Evolutionary conservation across 805 yeast species (phyloP), one percentile per base, ranked within the genome.

Genomic region (Ogataea pini): DNA sequence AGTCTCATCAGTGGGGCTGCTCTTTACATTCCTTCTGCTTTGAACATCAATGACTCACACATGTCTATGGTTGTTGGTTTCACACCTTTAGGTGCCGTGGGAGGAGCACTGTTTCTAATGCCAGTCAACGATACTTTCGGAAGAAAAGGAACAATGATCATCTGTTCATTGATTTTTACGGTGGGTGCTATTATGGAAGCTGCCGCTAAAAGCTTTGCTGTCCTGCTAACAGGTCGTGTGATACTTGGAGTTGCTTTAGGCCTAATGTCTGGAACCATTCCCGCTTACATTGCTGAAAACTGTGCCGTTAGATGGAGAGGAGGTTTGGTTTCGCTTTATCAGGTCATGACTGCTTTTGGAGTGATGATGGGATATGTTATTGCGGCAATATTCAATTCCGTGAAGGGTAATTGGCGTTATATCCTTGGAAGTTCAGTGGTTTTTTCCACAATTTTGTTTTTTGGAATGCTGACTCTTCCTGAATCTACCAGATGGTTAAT

Each of bases 1-100:
- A 47, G 50, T n/a, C 44, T 50, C 10, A 50, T 50, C 17, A 47
- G 50, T 27, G 54, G 54, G 22, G 54, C 54, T 7, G 39, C 46
- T 16, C 38, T 50, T 5, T 50, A 50, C 22, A 19, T 50, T 7
- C 50, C 54, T 7, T 29, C 36, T 9, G 50, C 38, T 22, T 25
- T 50, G 14, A 32, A 44, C 25, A 27, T 50, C 2, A 28, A 37
- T 24, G 27, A 18, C 17, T 40, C 48, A 10, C 48, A 47, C 12
- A 37, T 44, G 49, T 50, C 54, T 4, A 50, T 50, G 44, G 51
- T 47, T 8, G 51, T 50, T 22, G 51, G 51, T 27, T 71, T 79
- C 42, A 80, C 81, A 82, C 86, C 86, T 10, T 64, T 82, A 39
- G 86, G 86, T 50, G 86, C 86, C 19, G 76, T 81, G 66, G 75